Base-by-base conservation (phyloP, 768 basidiomycete species). In the Phlebiopsis gigantea region DNA sequence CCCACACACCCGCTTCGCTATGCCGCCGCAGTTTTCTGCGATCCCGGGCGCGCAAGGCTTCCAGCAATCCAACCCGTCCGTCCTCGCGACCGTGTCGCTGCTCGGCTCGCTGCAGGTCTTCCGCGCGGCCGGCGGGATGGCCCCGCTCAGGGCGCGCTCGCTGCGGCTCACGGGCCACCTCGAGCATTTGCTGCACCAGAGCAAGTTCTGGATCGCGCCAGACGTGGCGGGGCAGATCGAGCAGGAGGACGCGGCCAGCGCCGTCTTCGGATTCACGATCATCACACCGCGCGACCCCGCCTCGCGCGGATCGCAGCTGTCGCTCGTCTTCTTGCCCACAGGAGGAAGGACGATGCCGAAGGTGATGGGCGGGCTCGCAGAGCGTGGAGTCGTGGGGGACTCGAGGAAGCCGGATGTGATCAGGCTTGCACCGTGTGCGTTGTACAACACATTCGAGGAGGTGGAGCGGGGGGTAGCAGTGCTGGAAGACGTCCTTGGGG, bases 1-100 rank as follows among this genome's bases (percentile, higher is more conserved):
- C 64, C 79, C 85, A 26, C 67, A 75, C 53, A 95, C 93, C 39
- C 87, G 97, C 28, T 98, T 99, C 75, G 75, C 80, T 54, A 98
- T 98, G 96, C 87, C 89, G 25, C 76, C 87, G 12, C 76, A 66
- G 50, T 99, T 97, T 73, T 80, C 81, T 47, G 88, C 94, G 8
- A 89, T 91, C 60, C 79, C 78, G 19, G 97, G 97, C 54, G 97
- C 97, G 0, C 89, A 93, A 69, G 94, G 94, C 42, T 98, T 90
- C 73, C 95, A 97, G 68, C 89, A 96, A 70, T 98, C 95, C 39
- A 98, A 98, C 73, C 94, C 97, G 8, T 88, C 85, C 55, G 84
- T 90, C 31, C 75, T 98, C 58, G 79, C 84, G 30, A 78, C 88
- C 4, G 88, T 87, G 48, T 81, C 93, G 5, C 79, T 98, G 17